Evolutionary conservation across 805 yeast genomes (phyloP), one percentile per base, ranked within the genome.

Genomic region (Cyberlindnera meyerae): DNA sequence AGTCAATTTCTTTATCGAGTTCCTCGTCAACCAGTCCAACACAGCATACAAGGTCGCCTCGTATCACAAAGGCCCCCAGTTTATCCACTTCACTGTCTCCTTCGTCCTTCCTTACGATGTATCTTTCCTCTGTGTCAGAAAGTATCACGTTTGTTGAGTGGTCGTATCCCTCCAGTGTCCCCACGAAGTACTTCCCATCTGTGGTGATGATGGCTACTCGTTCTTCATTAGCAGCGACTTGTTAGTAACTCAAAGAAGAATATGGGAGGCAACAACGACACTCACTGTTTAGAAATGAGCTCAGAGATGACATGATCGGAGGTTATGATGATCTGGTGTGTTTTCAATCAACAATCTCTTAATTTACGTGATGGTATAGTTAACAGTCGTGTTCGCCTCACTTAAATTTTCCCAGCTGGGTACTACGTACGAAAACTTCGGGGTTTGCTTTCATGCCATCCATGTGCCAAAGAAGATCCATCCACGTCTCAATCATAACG

Each of bases 91-190:
- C 40, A 17, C 53, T 33, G 5, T 45, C 49, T 11, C 48, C 49
- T 11, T 47, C 47, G 16, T 69, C 43, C 4, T 29, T 14, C 24
- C 43, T 58, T 37, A 65, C 70, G 32, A 77, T 64, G 13, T 75
- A 52, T 32, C 80, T 57, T 51, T 79, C 83, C 15, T 61, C 54
- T 13, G 81, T 68, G 27, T 66, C 58, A 3, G 74, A 60, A 27
- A 82, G 57, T 27, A 81, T 63, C 24, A 82, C 50, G 51, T 82
- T 82, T 17, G 83, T 73, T 30, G 75, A 65, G 44, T 77, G 74
- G 54, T 82, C 90, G 48, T 65, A 81, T 6, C 89, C 87, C 45
- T 68, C 71, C 13, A 75, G 49, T 15, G 49, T 60, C 5, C 77
- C 80, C 26, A 65, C 52, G 29, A 72, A 64, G 35, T 70, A 63